Conservation (phyloP, 768 basidiomycete genomes). For the Psilocybe cubensis region DNA sequence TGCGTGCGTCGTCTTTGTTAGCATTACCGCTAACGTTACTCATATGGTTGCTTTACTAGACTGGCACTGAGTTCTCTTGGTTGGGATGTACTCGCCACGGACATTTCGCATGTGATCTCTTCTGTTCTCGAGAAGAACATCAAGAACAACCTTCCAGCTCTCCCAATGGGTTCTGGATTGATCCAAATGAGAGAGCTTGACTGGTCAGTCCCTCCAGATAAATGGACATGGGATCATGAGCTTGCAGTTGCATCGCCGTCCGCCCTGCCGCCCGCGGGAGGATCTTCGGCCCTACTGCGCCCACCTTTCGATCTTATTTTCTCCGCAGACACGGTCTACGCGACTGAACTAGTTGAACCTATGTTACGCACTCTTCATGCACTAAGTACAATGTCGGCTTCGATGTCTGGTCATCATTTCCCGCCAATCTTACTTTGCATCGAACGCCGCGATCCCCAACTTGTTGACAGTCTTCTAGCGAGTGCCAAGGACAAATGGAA, state of each 20-base stretch:
- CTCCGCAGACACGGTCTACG: constrained; percentile 85
- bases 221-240: constrained; percentile 59
- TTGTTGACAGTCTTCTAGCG: constrained; percentile 62
- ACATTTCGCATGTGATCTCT: constrained; percentile 64
- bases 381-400: constrained; percentile 45
- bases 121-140: constrained; percentile 70
- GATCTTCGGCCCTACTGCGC: constrained; percentile 28
- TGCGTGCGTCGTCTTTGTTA: constrained; percentile 50
- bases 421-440: constrained; percentile 68
- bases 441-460: constrained; percentile 74
- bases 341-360: constrained; percentile 59
- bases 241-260: constrained; percentile 35
- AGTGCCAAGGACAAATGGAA: constrained; percentile 59
- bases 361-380: constrained; percentile 70
- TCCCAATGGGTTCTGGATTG: constrained; percentile 40
- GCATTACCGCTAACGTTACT: constrained; percentile 10
- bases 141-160: constrained; percentile 42
- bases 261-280: constrained; percentile 19
- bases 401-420: constrained; percentile 29
- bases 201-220: constrained; percentile 61
- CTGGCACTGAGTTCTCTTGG: constrained; percentile 70
- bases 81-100: constrained; percentile 80
- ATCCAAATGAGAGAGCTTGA: constrained; percentile 71
- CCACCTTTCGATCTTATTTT: constrained; percentile 79
- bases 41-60: constrained; percentile 32